Conservation (phyloP, 495 filamentous ascomycete species). For the Halenospora varia region DNA sequence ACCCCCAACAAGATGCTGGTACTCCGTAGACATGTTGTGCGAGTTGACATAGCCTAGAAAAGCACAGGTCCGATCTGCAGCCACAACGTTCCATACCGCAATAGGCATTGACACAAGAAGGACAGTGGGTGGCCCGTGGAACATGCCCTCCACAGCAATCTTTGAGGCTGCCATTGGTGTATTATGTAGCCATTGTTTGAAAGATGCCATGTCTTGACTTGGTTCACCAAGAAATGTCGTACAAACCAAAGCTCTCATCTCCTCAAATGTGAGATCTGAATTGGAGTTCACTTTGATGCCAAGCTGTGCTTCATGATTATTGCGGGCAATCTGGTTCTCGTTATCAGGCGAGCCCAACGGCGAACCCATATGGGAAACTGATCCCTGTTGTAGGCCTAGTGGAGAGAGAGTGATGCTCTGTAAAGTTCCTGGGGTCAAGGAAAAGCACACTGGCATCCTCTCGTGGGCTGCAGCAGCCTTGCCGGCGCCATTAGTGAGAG, state of each 20-base stretch:
- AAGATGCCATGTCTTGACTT: conserved; percentile 52
- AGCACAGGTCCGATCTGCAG: conserved; percentile 53
- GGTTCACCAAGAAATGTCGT: conserved; percentile 54
- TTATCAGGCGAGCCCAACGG: conserved; percentile 35
- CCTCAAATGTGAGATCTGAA: conserved; percentile 46
- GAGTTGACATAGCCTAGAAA: conserved; percentile 52
- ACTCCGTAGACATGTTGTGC: conserved; percentile 53
- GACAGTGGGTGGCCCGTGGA: conserved; percentile 53
- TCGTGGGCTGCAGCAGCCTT: conserved; percentile 32
- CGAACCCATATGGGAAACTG: conserved; percentile 34
- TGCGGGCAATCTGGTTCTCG: conserved; percentile 22
- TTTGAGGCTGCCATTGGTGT: conserved; percentile 42
- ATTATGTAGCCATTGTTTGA: conserved; percentile 53
- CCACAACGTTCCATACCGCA: conserved; percentile 47
- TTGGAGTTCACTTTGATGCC: conserved; percentile 29
- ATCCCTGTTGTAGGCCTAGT: conserved; percentile 26
- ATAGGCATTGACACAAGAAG: conserved; percentile 53
- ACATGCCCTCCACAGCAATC: conserved; percentile 54
- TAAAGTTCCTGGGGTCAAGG: conserved; percentile 42
- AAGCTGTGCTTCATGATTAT: conserved; percentile 7
- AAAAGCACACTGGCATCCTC: conserved; percentile 43
- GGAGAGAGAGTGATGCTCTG: conserved; percentile 43
- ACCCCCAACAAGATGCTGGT: conserved; percentile 45
- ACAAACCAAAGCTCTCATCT: conserved; percentile 48
- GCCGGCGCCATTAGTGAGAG: conserved; percentile 38